These are phyloP conservation scores for Hymenoscyphus fructigenus DNA, from an alignment of 2,329 filamentous ascomycete species.

Conservation along the genomic window DNA sequence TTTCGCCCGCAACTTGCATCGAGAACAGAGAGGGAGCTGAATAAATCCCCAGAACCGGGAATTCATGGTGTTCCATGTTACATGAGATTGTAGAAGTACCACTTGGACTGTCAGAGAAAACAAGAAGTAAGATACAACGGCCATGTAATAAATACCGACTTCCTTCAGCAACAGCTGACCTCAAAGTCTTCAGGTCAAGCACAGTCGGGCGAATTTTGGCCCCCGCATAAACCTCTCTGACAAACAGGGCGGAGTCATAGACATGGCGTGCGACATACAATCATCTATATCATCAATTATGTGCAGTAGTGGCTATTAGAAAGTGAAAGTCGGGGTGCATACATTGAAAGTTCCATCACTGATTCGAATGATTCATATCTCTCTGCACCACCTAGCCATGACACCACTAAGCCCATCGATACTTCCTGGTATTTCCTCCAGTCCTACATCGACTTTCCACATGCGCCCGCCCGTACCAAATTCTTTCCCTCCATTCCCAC, in stretches of 20 bases:
- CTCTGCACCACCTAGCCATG: conserved; percentile 72
- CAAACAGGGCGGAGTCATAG: background rate
- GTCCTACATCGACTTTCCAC: conserved; percentile 72
- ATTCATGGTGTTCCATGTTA: too few species aligned
- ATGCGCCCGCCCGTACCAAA: conserved; percentile 63
- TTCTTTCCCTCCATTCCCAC: conserved; percentile 48
- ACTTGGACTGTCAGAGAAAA: background rate
- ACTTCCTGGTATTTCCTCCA: conserved; percentile 73
- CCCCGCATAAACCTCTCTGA: background rate
- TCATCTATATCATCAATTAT: background rate
- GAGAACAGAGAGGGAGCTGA: background rate
- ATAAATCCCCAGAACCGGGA: background rate
- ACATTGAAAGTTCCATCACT: background rate
- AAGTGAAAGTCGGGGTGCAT: background rate
- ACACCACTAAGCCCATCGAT: conserved; percentile 55
- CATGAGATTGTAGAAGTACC: background rate
- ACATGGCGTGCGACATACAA: background rate
- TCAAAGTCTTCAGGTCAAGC: background rate
- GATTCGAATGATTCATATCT: conserved; percentile 47
- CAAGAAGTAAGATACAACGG: background rate
- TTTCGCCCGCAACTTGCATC: background rate
- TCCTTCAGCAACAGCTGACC: background rate
- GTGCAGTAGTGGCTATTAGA: background rate
- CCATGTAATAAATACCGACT: background rate
- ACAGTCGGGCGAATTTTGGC: background rate